These are phyloP conservation scores for Cicer arietinum DNA, from an alignment of 306 rosid genomes.

Conservation along the genomic window DNA sequence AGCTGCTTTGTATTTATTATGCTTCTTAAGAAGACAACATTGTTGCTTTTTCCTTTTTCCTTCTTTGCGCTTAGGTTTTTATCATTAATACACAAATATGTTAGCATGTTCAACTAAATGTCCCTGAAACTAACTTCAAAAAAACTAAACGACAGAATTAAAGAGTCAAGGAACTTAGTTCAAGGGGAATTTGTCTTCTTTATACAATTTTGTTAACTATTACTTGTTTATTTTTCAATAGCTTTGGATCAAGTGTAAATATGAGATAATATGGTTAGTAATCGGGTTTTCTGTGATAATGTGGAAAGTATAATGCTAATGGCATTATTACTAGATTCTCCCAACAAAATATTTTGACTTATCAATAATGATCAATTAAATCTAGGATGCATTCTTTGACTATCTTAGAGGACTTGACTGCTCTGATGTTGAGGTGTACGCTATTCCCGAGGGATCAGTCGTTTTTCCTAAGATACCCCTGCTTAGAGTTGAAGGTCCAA, in stretches of 20 bases:
- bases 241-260: slow-evolving; percentile 13
- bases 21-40: not conserved
- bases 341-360: slow-evolving; percentile 31
- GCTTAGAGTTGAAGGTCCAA: slow-evolving; percentile 91
- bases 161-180: slow-evolving; percentile 9
- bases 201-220: not conserved
- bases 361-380: slow-evolving; percentile 38
- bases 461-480: slow-evolving; percentile 97
- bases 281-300: slow-evolving; percentile 38
- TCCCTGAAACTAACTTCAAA: slow-evolving; percentile 11
- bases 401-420: slow-evolving; percentile 92
- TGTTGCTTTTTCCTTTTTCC: not conserved
- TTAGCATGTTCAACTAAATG: slow-evolving; percentile 8
- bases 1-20: not conserved
- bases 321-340: slow-evolving; percentile 24
- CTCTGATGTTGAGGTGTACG: slow-evolving; percentile 88
- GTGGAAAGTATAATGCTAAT: slow-evolving; percentile 29
- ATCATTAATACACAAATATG: slow-evolving; percentile 12
- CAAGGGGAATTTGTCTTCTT: slow-evolving; percentile 33
- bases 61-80: not conserved
- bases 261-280: slow-evolving; percentile 33
- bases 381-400: slow-evolving; percentile 84
- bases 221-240: slow-evolving; percentile 4
- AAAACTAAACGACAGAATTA: slow-evolving; percentile 14
- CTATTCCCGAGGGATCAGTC: slow-evolving; percentile 83